Evolutionary conservation across 2,329 filamentous ascomycete species (phyloP), one percentile per base, ranked within the genome.

Genomic region (Arachnomyces sp.): DNA sequence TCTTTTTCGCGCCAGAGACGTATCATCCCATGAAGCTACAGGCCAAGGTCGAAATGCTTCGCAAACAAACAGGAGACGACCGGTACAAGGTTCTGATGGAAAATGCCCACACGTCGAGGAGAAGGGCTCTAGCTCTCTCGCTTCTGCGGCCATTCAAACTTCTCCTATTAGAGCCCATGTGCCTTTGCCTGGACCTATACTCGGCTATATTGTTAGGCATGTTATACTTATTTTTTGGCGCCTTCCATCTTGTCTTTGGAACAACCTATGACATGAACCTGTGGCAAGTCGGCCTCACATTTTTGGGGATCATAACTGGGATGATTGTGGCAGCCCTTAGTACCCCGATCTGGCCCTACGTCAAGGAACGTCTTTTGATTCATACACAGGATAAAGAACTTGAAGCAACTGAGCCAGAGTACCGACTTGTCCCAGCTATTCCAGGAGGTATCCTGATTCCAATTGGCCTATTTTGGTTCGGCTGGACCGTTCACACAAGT

Each of bases 391-490:
- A 30, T 13, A 16, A 28, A 31, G 36, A 31, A 16, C n/a, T 7
- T 13, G 36, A 28, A 8, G 36, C 11, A 9, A 38, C 16, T 14
- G 84, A 92, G 68, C 86, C 86, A n/a, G 86, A 93, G 63, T 89
- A 81, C 60, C 77, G 85, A 42, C 73, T 93, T 18, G 82, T 84
- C 3, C 76, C 83, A 5, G 48, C 77, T 25, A 79, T 85, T 35
- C 54, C 70, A 3, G 86, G 86, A 11, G 78, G 78, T 1, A 56
- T 84, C 39, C 62, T 90, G 3, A 83, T 87, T 18, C 82, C 85
- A 11, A 65, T 82, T 38, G 83, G 84, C 7, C 65, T 94, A 14
- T 90, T 93, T 60, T 81, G 82, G 68, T 92, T 92, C 62, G 85
- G 75, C 11, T 92, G 84, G 82, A 85, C 82, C 7, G 81, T 82